These are phyloP conservation scores for Plenodomus tracheiphilus DNA, from an alignment of 2,329 filamentous ascomycete species.

Conservation along the genomic window DNA sequence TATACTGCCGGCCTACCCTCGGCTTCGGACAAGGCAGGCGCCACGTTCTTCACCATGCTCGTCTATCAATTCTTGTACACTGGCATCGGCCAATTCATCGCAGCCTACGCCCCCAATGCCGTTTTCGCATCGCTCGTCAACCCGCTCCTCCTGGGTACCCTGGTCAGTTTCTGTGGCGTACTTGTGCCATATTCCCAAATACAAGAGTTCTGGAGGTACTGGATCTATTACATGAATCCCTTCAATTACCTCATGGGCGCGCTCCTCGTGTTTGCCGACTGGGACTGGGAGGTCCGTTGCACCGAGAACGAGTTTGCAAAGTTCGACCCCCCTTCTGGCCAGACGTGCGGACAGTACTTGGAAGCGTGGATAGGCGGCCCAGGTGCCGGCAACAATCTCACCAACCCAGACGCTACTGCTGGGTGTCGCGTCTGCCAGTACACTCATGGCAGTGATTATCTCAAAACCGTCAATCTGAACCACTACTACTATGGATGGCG, in stretches of 20 bases:
- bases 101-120: constrained; percentile 49
- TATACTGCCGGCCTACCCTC: constrained; percentile 50
- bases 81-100: constrained; percentile 60
- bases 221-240: constrained; percentile 47
- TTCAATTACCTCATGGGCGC: constrained; percentile 51
- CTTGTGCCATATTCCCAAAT: constrained; percentile 65
- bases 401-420: constrained; percentile 62
- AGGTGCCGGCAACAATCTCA: constrained; percentile 51
- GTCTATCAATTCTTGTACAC: constrained; percentile 69
- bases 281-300: constrained; percentile 47
- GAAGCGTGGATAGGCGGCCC: constrained; percentile 9
- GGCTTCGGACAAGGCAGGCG: constrained; percentile 59
- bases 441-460: constrained; percentile 60
- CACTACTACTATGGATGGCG: constrained; percentile 69
- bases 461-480: constrained; percentile 61
- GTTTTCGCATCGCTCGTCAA: constrained; percentile 59
- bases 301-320: constrained; percentile 41
- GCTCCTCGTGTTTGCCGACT: constrained; percentile 47
- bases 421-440: constrained; percentile 67
- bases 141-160: constrained; percentile 22
- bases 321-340: constrained; percentile 54
- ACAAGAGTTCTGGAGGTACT: constrained; percentile 69
- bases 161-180: constrained; percentile 52
- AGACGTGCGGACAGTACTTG: constrained; percentile 61
- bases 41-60: constrained; percentile 47